Evolutionary conservation across 495 filamentous ascomycete genomes (phyloP).

Genomic region (Bacidia gigantensis): DNA sequence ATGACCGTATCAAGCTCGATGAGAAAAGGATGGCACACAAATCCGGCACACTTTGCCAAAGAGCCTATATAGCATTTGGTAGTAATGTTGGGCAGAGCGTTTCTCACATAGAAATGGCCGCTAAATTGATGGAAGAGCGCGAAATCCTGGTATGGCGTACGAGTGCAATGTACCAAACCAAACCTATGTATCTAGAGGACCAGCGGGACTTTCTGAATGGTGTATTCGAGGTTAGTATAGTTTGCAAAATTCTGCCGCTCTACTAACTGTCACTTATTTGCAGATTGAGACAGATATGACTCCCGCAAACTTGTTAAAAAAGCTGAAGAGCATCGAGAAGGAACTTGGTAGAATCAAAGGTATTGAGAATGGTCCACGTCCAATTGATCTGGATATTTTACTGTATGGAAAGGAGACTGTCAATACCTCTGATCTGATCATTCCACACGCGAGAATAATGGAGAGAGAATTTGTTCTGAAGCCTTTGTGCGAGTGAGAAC

Average conservation of each 20-base stretch:
- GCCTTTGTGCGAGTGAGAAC: conserved; percentile 68
- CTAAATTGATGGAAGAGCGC: conserved; percentile 54
- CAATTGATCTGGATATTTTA: conserved; percentile 88
- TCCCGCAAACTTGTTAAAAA: conserved; percentile 61
- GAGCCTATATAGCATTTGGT: conserved; percentile 75
- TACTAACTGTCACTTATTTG: background rate
- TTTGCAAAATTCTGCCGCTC: too few relatives aligned
- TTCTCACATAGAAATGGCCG: conserved; percentile 67
- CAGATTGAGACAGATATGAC: conserved; percentile 71
- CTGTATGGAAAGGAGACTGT: conserved; percentile 62
- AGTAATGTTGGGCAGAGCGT: conserved; percentile 88
- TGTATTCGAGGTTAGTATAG: conserved; percentile 73
- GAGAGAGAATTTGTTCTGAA: conserved; percentile 90
- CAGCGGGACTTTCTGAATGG: conserved; percentile 86
- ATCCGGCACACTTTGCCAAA: conserved; percentile 3
- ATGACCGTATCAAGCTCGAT: background rate
- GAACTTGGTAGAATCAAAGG: conserved; percentile 63
- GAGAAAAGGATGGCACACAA: background rate
- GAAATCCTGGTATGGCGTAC: conserved; percentile 65
- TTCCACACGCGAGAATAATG: conserved; percentile 75
- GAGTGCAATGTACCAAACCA: conserved; percentile 84
- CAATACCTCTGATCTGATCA: conserved; percentile 53
- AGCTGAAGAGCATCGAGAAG: conserved; percentile 72
- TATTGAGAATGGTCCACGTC: conserved; percentile 85
- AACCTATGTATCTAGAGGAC: conserved; percentile 89